Percentiles rank a stretch among this genome's conserved stretches.
These are phyloP conservation scores for Serendipita indica DNA, from an alignment of 768 basidiomycete species.

Conservation along the genomic window DNA sequence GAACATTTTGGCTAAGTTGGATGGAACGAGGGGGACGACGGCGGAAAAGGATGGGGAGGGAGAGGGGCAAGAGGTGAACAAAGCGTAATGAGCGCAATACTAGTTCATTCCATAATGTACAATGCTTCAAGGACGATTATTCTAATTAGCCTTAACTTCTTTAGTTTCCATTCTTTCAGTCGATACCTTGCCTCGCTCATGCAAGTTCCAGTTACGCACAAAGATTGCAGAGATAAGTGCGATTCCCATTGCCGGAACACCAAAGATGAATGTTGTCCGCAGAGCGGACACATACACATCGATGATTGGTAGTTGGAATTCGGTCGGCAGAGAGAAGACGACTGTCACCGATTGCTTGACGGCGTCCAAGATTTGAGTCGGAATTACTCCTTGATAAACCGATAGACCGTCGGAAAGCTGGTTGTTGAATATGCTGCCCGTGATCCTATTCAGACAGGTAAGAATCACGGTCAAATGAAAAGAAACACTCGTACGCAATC, in stretches of 20 bases:
- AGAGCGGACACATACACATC: neutral
- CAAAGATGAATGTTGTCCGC: neutral
- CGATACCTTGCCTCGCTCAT: neutral
- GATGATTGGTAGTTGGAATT: conserved; percentile 14
- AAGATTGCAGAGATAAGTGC: too few species aligned
- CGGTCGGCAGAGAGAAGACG: conserved; percentile 20
- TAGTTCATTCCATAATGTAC: too few species aligned
- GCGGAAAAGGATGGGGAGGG: neutral
- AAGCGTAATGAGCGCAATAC: too few species aligned
- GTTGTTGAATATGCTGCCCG: conserved; percentile 17
- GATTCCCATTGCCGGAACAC: too few species aligned
- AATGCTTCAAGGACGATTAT: too few species aligned
- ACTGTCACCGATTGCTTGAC: conserved; percentile 19
- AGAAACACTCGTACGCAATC: conserved; percentile 11
- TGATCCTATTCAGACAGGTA: conserved; percentile 6
- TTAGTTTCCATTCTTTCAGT: neutral
- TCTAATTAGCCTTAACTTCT: too few species aligned
- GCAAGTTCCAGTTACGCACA: too few species aligned
- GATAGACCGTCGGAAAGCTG: conserved; percentile 20
- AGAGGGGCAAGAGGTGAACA: neutral
- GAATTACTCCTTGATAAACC: conserved; percentile 13
- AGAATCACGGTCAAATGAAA: neutral
- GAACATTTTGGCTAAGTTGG: neutral
- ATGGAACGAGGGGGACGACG: neutral
- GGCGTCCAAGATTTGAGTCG: conserved; percentile 13